phyloP scores from a whole-genome alignment of 1,139 yeast genomes.

The Zygotorulaspora mrakii region DNA sequence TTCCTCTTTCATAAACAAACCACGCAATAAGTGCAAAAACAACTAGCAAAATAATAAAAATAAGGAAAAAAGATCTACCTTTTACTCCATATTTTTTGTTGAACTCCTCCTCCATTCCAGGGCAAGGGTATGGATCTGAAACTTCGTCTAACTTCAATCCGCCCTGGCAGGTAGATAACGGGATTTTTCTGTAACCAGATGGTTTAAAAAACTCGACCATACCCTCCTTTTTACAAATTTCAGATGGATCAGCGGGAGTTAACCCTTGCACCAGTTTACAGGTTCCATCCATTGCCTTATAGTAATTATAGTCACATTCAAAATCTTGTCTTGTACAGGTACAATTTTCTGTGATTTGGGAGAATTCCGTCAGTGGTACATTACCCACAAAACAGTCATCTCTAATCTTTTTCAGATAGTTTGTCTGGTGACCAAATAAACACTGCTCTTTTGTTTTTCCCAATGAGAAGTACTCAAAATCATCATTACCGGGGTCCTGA shows the following conservation, averaged over 20 bases:
- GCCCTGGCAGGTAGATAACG: slow-evolving; percentile 70
- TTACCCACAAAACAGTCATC: slow-evolving; percentile 81
- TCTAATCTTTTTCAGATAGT: slow-evolving; percentile 66
- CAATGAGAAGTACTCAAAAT: slow-evolving; percentile 83
- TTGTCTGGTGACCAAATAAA: slow-evolving; percentile 83
- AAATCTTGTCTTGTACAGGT: slow-evolving; percentile 82
- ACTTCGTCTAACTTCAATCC: slow-evolving; percentile 66
- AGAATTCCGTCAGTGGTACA: slow-evolving; percentile 60
- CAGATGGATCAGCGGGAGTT: slow-evolving; percentile 60
- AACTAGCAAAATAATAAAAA: slow-evolving; percentile 46
- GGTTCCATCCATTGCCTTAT: slow-evolving; percentile 69
- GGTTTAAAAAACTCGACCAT: slow-evolving; percentile 69
- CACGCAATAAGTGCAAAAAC: slow-evolving; percentile 57
- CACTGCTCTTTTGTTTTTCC: slow-evolving; percentile 66
- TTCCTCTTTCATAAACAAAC: slow-evolving; percentile 79
- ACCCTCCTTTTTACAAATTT: slow-evolving; percentile 54
- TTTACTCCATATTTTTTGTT: slow-evolving; percentile 51
- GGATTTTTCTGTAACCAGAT: slow-evolving; percentile 75
- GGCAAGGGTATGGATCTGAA: slow-evolving; percentile 63
- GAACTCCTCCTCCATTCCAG: slow-evolving; percentile 76
- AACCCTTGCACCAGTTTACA: slow-evolving; percentile 78
- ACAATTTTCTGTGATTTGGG: slow-evolving; percentile 62
- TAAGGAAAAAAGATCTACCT: slow-evolving; percentile 31
- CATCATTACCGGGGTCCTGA: slow-evolving; percentile 57
- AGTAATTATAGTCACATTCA: slow-evolving; percentile 90